Percentiles rank a stretch among this genome's conserved stretches.
Conservation (phyloP, 2,329 filamentous ascomycete genomes). For the Emergomyces africanus region DNA sequence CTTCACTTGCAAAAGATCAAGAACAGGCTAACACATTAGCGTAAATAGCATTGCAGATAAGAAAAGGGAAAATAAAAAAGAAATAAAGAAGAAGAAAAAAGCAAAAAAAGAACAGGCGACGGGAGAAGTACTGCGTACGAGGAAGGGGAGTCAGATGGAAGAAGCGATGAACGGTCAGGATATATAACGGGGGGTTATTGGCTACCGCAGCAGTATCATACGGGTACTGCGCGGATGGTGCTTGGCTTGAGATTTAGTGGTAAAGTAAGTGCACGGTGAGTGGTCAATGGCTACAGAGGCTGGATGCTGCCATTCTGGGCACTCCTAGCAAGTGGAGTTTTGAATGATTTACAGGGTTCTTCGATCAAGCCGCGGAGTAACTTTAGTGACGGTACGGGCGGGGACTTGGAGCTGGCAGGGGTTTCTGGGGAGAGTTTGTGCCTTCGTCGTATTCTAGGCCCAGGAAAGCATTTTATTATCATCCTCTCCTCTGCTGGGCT, state of each 20-base stretch:
- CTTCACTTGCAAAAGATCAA: background rate
- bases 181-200: background rate
- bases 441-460: background rate
- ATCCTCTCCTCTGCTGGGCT: background rate
- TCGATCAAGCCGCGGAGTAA: background rate
- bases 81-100: too few relatives aligned
- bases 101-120: background rate
- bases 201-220: slow-evolving; percentile 6
- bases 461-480: background rate
- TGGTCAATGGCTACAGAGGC: background rate
- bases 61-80: slow-evolving; percentile 1
- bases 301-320: background rate
- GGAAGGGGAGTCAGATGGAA: background rate
- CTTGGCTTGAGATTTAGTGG: slow-evolving; percentile 1
- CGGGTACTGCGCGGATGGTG: slow-evolving; percentile 8
- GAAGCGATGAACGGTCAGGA: background rate
- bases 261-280: slow-evolving; percentile 3
- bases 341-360: slow-evolving; percentile 4
- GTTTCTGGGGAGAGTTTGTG: background rate
- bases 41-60: slow-evolving; percentile 3
- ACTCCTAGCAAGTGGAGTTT: background rate
- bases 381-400: background rate
- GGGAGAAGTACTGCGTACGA: slow-evolving; percentile 1
- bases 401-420: background rate
- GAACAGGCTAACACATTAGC: background rate